Conservation (phyloP, 768 basidiomycete species). For the Amyloporia xantha region DNA sequence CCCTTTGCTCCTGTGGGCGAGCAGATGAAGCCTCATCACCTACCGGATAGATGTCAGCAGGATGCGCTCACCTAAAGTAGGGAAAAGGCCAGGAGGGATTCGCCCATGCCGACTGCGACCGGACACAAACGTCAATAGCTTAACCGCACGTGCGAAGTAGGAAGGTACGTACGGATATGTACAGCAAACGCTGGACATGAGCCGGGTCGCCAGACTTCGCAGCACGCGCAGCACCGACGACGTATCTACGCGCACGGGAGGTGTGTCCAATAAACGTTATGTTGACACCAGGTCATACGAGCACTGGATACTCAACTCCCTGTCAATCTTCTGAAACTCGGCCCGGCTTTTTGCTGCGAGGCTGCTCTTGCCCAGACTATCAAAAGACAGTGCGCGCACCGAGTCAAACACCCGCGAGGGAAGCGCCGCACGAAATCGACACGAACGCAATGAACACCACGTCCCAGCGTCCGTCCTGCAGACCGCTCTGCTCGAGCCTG, state of each 20-base stretch:
- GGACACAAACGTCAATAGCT: background rate
- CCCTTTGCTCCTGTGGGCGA: slow-evolving; percentile 55
- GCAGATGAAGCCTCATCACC: background rate
- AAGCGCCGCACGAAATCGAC: background rate
- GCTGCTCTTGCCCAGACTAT: slow-evolving; percentile 63
- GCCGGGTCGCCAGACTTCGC: slow-evolving; percentile 44
- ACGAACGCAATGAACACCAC: slow-evolving; percentile 67
- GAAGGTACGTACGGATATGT: slow-evolving; percentile 48
- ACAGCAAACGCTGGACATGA: slow-evolving; percentile 57
- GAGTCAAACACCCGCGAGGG: background rate
- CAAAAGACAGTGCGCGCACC: background rate
- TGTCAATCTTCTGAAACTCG: slow-evolving; percentile 70
- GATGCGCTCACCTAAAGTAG: slow-evolving; percentile 38
- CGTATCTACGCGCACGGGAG: slow-evolving; percentile 41
- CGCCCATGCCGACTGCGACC: slow-evolving; percentile 48
- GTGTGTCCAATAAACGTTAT: background rate
- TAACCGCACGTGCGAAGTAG: background rate
- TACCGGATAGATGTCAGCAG: background rate
- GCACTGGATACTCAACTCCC: slow-evolving; percentile 40
- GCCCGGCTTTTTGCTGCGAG: slow-evolving; percentile 49
- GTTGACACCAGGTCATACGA: slow-evolving; percentile 9
- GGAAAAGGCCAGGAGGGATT: slow-evolving; percentile 43
- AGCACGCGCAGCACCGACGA: slow-evolving; percentile 61
- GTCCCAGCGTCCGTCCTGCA: slow-evolving; percentile 60
- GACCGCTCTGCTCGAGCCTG: slow-evolving; percentile 42